Conservation (phyloP, 2,329 filamentous ascomycete genomes). For the Drechslerella dactyloides region DNA sequence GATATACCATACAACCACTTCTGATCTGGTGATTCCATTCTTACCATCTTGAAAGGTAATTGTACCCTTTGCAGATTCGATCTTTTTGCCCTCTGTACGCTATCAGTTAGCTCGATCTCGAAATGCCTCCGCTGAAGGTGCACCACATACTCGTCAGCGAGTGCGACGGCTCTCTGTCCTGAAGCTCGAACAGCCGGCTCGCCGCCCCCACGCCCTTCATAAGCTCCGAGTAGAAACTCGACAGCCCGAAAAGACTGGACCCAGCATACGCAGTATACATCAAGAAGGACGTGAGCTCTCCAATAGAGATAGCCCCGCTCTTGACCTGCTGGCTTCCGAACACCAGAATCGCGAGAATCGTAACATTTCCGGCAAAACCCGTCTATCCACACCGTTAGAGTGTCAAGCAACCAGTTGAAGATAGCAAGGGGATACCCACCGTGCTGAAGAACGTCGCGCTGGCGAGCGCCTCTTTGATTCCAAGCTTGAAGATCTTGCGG, state of each 20-base stretch:
- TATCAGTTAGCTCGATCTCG: slow-evolving; percentile 4
- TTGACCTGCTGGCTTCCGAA: slow-evolving; percentile 90
- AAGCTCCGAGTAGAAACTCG: slow-evolving; percentile 94
- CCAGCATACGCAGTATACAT: slow-evolving; percentile 71
- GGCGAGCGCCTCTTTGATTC: slow-evolving; percentile 83
- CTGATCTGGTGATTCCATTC: not conserved
- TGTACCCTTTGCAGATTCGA: slow-evolving; percentile 81
- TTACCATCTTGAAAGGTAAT: slow-evolving; percentile 77
- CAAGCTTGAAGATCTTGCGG: slow-evolving; percentile 86
- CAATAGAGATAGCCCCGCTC: slow-evolving; percentile 81
- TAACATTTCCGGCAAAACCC: slow-evolving; percentile 94
- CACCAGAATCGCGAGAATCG: slow-evolving; percentile 86
- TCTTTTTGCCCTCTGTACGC: slow-evolving; percentile 69
- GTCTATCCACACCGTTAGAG: slow-evolving; percentile 64
- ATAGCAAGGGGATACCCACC: slow-evolving; percentile 56
- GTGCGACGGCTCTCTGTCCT: slow-evolving; percentile 85
- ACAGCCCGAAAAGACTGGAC: slow-evolving; percentile 89
- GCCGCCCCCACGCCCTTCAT: slow-evolving; percentile 99
- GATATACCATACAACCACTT: not conserved
- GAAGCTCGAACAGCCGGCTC: slow-evolving; percentile 92
- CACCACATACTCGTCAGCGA: slow-evolving; percentile 68
- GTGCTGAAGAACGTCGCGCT: slow-evolving; percentile 87
- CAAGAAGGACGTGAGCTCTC: slow-evolving; percentile 92
- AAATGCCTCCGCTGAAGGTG: no score
- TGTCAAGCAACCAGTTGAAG: not conserved